Evolutionary conservation across 106 monocot species (phyloP), one percentile per base, ranked within the genome.

Genomic region (Agapanthus africanus): DNA sequence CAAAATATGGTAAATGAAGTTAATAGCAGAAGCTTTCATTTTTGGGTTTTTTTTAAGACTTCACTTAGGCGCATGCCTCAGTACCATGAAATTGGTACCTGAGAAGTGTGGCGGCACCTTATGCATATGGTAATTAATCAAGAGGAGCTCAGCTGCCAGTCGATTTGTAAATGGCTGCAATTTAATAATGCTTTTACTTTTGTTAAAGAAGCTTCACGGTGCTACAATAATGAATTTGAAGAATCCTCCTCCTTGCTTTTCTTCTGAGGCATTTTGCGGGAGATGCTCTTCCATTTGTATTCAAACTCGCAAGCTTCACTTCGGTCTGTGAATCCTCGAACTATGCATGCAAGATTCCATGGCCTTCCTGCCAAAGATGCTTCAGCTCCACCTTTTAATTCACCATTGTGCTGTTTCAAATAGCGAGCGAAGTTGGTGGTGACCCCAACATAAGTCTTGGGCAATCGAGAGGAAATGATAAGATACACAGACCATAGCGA

Each of bases 391-490:
- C 86, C 86, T 66, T 78, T 90, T 37, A 86, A 49, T 60, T 86
- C 81, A n/a, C 90, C 90, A 69, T 86, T 90, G 74, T 90, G 90
- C 77, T 90, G 86, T 68, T 79, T 86, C 73, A 90, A 73, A 50
- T 86, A 86, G 59, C 85, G 85, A 39, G 69, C 28, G 83, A 85
- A 77, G 38, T 85, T 72, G 32, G 85, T 90, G 72, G 85, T 90
- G 73, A 90, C 85, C 11, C 89, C 89, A 34, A 90, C 82, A 54
- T 90, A 90, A 26, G 89, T 85, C 50, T 54, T 79, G 13, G 74
- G 80, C 77, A 85, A 23, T 10, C 60, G 62, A 1, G 85, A 74
- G 3, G 88, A 89, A 16, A 80, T 57, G 71, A 85, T 85, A 18
- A 89, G 77, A 54, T 89, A 89, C 22, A 89, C 82, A 15, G 74